Evolutionary conservation across 257 asterid genomes (phyloP).

Genomic region (Linderniella brevidens): DNA sequence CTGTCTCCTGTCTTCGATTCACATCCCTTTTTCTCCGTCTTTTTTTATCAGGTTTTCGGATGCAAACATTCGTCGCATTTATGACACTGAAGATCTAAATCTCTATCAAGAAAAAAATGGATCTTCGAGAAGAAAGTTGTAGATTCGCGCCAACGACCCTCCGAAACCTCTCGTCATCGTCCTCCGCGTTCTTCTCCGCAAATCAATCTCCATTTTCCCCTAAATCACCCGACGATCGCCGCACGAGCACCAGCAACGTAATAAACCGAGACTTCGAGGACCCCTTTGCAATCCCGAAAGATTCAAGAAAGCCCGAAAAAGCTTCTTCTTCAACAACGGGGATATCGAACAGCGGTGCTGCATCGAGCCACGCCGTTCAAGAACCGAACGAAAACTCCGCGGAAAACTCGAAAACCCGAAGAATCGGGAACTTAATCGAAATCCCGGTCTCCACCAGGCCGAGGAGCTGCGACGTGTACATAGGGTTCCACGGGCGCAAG

Average conservation of each 20-base stretch:
- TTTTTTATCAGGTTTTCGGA: no score
- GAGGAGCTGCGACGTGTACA: constrained; percentile 82
- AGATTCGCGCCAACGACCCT: constrained; percentile 39
- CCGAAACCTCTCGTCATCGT: constrained; percentile 78
- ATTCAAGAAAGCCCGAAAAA: no score
- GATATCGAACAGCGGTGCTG: no score
- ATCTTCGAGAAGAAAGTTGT: constrained; percentile 43
- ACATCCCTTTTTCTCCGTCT: no score
- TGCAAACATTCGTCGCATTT: no score
- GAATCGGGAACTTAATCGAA: constrained; percentile 30
- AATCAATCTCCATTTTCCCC: constrained; percentile 95
- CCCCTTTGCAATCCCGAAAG: no score
- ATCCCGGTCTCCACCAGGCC: constrained; percentile 34
- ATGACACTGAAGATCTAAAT: no score
- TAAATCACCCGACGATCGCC: constrained; percentile 20
- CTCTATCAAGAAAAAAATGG: constrained; percentile 24
- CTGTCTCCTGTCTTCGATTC: no score
- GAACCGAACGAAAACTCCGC: constrained; percentile 24
- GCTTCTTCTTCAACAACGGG: no score
- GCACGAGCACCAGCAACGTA: constrained; percentile 6
- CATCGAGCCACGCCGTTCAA: no score
- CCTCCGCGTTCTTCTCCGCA: constrained; percentile 86
- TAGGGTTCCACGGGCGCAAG: constrained; percentile 78
- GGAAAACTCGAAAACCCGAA: constrained; percentile 39
- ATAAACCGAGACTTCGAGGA: no score